Evolutionary conservation across 345 rosid genomes (phyloP).

Genomic region (Draba incana): DNA sequence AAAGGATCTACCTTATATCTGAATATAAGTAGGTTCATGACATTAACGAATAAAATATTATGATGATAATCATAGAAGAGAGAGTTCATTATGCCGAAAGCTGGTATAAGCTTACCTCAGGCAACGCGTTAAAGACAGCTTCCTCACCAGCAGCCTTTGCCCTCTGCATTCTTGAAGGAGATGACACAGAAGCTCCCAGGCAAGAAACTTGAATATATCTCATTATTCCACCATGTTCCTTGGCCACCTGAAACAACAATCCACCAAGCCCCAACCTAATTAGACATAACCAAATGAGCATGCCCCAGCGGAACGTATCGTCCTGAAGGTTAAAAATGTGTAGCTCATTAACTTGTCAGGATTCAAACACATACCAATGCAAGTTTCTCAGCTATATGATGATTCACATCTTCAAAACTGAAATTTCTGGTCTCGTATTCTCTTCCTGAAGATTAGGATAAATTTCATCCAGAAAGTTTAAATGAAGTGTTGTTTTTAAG

Average conservation of each 20-base stretch:
- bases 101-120: constrained; percentile 59
- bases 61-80: background rate
- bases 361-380: constrained; percentile 62
- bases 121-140: constrained; percentile 74
- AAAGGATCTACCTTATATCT: background rate
- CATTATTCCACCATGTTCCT: constrained; percentile 97
- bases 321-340: background rate
- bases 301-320: constrained; percentile 9
- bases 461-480: constrained; percentile 13
- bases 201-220: constrained; percentile 96
- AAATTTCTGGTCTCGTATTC: constrained; percentile 93
- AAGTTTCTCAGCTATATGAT: constrained; percentile 77
- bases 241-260: constrained; percentile 68
- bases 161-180: constrained; percentile 76
- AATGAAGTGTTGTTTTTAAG: background rate
- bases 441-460: constrained; percentile 60
- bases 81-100: constrained; percentile 2
- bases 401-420: constrained; percentile 95
- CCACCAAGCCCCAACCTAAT: constrained; percentile 13
- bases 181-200: constrained; percentile 81
- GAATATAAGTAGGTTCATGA: constrained; percentile 8
- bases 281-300: constrained; percentile 29
- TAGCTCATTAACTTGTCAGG: constrained; percentile 13
- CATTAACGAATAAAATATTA: background rate
- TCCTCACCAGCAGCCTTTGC: constrained; percentile 97